Evolutionary conservation across 371 early-diverging fungal genomes (phyloP).

Genomic region (Apophysomyces trapeziformis): DNA sequence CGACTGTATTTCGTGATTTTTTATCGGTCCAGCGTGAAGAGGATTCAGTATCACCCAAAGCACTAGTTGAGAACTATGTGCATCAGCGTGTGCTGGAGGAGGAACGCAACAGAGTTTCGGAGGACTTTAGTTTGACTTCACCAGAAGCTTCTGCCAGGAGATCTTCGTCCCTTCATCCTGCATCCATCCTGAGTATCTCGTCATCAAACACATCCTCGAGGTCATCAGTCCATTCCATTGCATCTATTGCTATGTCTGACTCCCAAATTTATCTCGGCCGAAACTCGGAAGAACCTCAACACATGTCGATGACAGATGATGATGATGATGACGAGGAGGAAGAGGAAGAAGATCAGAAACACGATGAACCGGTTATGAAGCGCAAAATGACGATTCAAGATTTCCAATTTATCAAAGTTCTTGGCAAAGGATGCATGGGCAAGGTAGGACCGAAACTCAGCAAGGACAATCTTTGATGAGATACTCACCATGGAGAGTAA

Average conservation of each 20-base stretch:
- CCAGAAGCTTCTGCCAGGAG: conserved; percentile 4
- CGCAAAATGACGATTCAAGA: conserved; percentile 38
- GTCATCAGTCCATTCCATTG: conserved; percentile 1
- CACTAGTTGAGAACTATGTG: not conserved
- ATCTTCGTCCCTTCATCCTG: conserved; percentile 7
- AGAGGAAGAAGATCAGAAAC: conserved; percentile 40
- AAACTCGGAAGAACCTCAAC: not conserved
- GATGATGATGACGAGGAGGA: conserved; percentile 13
- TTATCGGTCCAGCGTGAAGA: conserved; percentile 29
- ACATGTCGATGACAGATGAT: not conserved
- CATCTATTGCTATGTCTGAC: not conserved
- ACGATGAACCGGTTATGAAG: conserved; percentile 27
- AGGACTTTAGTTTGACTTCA: not conserved
- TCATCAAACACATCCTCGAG: conserved; percentile 1
- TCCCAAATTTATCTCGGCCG: conserved; percentile 7
- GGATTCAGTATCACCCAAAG: conserved; percentile 11
- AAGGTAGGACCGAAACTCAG: conserved; percentile 32
- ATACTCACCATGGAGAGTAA: not conserved
- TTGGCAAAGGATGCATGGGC: conserved; percentile 51
- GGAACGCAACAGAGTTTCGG: not conserved
- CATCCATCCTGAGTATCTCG: not conserved
- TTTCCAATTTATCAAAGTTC: conserved; percentile 50
- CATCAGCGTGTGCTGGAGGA: conserved; percentile 4
- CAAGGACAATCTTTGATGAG: no score
- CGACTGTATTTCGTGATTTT: conserved; percentile 34